These are phyloP conservation scores for Penicillium fuscoglaucum DNA, from an alignment of 2,329 filamentous ascomycete species.

Conservation along the genomic window DNA sequence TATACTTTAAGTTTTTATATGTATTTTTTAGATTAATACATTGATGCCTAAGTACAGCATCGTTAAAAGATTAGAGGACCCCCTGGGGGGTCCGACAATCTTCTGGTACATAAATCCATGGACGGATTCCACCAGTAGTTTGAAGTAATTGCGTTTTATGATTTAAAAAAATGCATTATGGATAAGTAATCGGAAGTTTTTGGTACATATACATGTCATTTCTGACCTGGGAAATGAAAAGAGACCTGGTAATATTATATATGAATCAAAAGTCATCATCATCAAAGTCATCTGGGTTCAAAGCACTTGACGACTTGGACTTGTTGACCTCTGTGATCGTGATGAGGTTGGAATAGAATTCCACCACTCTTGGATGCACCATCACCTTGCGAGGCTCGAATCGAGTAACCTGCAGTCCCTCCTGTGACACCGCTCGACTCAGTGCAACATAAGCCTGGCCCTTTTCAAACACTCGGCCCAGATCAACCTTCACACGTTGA, in stretches of 20 bases:
- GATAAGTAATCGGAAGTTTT: neutral
- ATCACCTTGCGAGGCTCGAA: constrained; percentile 92
- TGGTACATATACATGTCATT: neutral
- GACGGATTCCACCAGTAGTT: neutral
- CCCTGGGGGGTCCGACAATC: too few species aligned
- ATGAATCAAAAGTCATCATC: constrained; percentile 49
- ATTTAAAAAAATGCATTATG: neutral
- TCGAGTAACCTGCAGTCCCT: constrained; percentile 80
- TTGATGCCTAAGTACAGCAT: too few species aligned
- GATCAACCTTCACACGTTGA: constrained; percentile 89
- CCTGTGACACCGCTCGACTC: constrained; percentile 84
- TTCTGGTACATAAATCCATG: neutral
- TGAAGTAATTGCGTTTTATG: neutral
- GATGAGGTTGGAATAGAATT: constrained; percentile 81
- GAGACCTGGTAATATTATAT: constrained; percentile 31
- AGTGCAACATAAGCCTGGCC: constrained; percentile 97
- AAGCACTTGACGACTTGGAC: constrained; percentile 21
- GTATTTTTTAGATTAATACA: too few species aligned
- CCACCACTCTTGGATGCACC: constrained; percentile 82
- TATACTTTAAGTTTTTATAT: too few species aligned
- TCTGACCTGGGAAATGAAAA: neutral
- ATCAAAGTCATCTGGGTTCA: constrained; percentile 35
- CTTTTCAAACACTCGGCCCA: constrained; percentile 91
- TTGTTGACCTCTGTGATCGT: constrained; percentile 61
- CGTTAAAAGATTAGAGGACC: too few species aligned